phyloP scores from a whole-genome alignment of 2,329 filamentous ascomycete genomes.

The Tolypocladium capitatum region DNA sequence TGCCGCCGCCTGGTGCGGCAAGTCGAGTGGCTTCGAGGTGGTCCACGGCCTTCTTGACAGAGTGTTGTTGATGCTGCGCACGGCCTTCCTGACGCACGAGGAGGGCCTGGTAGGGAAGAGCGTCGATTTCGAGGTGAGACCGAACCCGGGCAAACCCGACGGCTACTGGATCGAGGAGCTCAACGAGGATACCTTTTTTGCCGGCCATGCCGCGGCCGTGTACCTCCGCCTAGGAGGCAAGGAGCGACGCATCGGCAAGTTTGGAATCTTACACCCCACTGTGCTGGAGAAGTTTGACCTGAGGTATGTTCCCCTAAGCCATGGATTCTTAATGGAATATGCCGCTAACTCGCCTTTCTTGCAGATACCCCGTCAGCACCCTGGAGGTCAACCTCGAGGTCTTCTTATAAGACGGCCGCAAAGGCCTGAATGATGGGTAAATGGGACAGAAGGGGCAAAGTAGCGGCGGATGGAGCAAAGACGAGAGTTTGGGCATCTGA shows the following conservation, averaged over 20 bases:
- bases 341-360: neutral
- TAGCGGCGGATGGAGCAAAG: neutral
- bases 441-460: neutral
- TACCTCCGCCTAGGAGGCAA: constrained; percentile 64
- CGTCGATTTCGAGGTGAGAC: constrained; percentile 37
- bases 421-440: neutral
- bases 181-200: constrained; percentile 82
- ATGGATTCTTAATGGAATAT: neutral
- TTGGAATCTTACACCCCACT: constrained; percentile 86
- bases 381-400: constrained; percentile 90
- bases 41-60: constrained; percentile 91
- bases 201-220: constrained; percentile 77
- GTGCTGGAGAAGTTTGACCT: constrained; percentile 91
- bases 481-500: neutral
- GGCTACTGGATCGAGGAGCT: constrained; percentile 94
- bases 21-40: constrained; percentile 86
- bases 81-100: constrained; percentile 64
- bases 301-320: constrained; percentile 36
- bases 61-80: constrained; percentile 81
- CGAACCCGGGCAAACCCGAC: constrained; percentile 45
- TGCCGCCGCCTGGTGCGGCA: constrained; percentile 90
- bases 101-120: constrained; percentile 46
- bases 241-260: constrained; percentile 67
- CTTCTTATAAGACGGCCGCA: constrained; percentile 51
- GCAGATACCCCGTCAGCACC: constrained; percentile 78